A percentile compares a stretch with the other conserved stretches of the same genome.
These are phyloP conservation scores for Pyrenochaeta sp. DNA, from an alignment of 2,329 filamentous ascomycete species.

Conservation along the genomic window DNA sequence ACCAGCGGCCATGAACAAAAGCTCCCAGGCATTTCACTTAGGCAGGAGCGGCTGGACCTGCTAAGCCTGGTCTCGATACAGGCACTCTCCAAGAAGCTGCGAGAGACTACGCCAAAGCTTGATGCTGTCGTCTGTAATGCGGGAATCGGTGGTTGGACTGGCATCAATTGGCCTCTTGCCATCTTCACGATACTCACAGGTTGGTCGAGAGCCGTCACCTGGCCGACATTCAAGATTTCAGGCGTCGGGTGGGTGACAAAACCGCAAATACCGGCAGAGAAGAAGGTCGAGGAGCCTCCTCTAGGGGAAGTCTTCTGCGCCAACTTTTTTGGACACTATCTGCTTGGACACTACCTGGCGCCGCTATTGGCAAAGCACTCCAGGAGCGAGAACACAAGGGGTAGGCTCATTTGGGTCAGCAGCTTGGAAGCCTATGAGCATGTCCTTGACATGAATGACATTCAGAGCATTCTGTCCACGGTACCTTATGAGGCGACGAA, in stretches of 20 bases:
- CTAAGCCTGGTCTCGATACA: conserved; percentile 64
- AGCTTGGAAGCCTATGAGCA: conserved; percentile 75
- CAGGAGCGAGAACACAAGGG: conserved; percentile 52
- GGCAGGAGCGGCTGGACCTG: conserved; percentile 67
- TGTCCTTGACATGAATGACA: conserved; percentile 71
- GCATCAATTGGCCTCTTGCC: conserved; percentile 74
- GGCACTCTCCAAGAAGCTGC: conserved; percentile 60
- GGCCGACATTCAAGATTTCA: conserved; percentile 78
- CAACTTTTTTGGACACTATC: conserved; percentile 95
- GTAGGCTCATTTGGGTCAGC: conserved; percentile 85
- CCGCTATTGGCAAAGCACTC: conserved; percentile 70
- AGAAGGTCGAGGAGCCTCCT: conserved; percentile 59
- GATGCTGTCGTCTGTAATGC: conserved; percentile 87
- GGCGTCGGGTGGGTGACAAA: conserved; percentile 63
- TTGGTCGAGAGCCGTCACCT: conserved; percentile 74
- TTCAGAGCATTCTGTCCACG: conserved; percentile 73
- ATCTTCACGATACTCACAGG: conserved; percentile 67
- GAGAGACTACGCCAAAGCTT: conserved; percentile 71
- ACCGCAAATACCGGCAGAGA: conserved; percentile 57
- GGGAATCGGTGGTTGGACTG: conserved; percentile 85
- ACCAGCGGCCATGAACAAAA: conserved; percentile 46
- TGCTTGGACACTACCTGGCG: conserved; percentile 81
- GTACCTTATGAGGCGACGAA: conserved; percentile 87
- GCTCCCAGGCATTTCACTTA: conserved; percentile 54
- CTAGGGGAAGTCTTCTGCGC: conserved; percentile 87